These are phyloP conservation scores for Boletus edulis DNA, from an alignment of 768 basidiomycete genomes.

Conservation along the genomic window DNA sequence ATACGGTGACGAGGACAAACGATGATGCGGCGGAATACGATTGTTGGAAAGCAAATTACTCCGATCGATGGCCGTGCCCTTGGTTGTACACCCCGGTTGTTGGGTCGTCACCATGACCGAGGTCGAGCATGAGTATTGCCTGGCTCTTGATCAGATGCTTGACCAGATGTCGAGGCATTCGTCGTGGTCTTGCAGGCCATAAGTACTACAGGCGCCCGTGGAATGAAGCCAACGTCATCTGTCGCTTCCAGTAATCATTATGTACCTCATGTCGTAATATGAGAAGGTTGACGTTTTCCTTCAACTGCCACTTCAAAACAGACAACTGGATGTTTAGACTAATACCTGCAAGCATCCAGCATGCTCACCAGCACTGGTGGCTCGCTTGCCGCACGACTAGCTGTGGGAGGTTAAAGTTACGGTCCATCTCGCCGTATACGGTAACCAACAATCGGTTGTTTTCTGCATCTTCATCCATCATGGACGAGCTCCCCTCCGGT, in stretches of 20 bases:
- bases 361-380: neutral
- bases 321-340: neutral
- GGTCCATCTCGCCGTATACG: neutral
- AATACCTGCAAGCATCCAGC: neutral
- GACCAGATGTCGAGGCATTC: neutral
- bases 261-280: neutral
- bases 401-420: neutral
- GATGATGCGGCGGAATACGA: neutral
- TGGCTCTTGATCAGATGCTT: neutral
- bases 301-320: neutral
- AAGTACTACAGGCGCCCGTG: too few relatives aligned
- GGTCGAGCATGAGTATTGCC: neutral
- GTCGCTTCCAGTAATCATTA: neutral
- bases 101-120: neutral
- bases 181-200: neutral
- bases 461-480: constrained; percentile 1
- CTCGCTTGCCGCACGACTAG: neutral
- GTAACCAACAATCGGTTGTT: neutral
- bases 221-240: too few relatives aligned
- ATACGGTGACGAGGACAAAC: neutral
- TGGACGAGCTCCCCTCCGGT: constrained; percentile 1
- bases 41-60: neutral
- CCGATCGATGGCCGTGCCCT: neutral
- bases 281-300: neutral
- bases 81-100: neutral